Conservation (phyloP, 352 stramenopile species). For the Pythium sp. region DNA sequence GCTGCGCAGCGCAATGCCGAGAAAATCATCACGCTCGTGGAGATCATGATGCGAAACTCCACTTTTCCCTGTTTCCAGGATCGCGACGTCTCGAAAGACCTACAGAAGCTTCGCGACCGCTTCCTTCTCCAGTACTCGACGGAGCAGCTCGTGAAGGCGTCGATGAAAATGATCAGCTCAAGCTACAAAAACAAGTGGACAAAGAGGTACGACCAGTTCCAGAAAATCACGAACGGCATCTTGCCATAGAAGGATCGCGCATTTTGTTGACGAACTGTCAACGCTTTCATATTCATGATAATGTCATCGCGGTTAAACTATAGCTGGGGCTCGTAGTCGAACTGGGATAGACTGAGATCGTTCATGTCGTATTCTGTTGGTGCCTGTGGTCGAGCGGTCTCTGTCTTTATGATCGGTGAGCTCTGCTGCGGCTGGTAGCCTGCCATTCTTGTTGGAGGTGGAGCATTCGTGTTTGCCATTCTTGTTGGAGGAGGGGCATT, state of each 20-base stretch:
- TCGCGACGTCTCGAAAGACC: conserved; percentile 87
- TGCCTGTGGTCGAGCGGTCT: conserved; percentile 5
- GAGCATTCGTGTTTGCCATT: conserved; percentile 32
- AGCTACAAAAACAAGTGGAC: conserved; percentile 94
- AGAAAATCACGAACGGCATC: conserved; percentile 90
- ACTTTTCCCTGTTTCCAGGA: conserved; percentile 77
- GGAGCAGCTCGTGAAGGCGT: conserved; percentile 63
- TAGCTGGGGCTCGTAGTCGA: conserved; percentile 67
- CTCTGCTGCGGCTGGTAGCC: conserved; percentile 16
- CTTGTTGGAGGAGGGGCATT: conserved; percentile 53
- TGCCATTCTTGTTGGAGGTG: conserved; percentile 37
- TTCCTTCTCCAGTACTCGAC: conserved; percentile 58
- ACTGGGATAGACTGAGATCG: conserved; percentile 81
- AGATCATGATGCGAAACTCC: conserved; percentile 85
- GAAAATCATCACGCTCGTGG: conserved; percentile 62
- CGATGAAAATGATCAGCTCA: conserved; percentile 88
- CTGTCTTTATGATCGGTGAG: conserved; percentile 24
- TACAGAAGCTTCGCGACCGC: conserved; percentile 67
- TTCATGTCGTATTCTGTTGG: conserved; percentile 61
- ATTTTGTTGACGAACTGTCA: neutral
- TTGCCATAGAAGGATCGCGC: conserved; percentile 36
- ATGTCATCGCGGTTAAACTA: neutral
- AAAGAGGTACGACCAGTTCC: conserved; percentile 93
- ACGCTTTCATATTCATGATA: neutral
- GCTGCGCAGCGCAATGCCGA: conserved; percentile 56